Percentiles rank a stretch among this genome's conserved stretches.
Evolutionary conservation across 2,329 filamentous ascomycete species (phyloP).

Genomic region (Epichloe glyceriae): DNA sequence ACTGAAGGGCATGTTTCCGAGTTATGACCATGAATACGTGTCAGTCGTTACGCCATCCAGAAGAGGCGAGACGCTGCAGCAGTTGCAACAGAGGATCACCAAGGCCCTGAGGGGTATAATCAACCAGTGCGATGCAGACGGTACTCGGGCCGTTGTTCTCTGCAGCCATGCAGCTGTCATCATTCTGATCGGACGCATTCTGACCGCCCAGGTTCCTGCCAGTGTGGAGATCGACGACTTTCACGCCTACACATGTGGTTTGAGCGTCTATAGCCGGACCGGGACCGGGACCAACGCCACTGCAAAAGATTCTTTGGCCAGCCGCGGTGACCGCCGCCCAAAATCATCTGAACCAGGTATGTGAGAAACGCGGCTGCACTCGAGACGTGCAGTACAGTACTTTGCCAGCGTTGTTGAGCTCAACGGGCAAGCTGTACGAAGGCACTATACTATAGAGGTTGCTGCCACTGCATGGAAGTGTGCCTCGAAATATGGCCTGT

Average conservation of each 20-base stretch:
- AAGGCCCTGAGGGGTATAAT: constrained; percentile 59
- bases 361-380: not conserved
- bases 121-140: constrained; percentile 55
- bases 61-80: constrained; percentile 65
- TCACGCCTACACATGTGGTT: constrained; percentile 66
- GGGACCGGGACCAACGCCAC: constrained; percentile 2
- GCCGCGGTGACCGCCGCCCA: constrained; percentile 1
- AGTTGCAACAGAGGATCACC: constrained; percentile 70
- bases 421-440: not conserved
- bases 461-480: not conserved
- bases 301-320: not conserved
- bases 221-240: constrained; percentile 68
- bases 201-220: constrained; percentile 68
- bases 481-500: not conserved
- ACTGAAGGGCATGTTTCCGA: constrained; percentile 56
- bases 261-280: constrained; percentile 49
- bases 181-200: constrained; percentile 69
- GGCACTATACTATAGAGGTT: not conserved
- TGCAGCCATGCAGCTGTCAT: constrained; percentile 85
- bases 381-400: not conserved
- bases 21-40: constrained; percentile 42
- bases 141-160: constrained; percentile 59
- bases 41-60: constrained; percentile 52
- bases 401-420: not conserved
- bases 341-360: not conserved